Conservation (phyloP, 306 rosid species). For the Pterocarpus macrocarpus region DNA sequence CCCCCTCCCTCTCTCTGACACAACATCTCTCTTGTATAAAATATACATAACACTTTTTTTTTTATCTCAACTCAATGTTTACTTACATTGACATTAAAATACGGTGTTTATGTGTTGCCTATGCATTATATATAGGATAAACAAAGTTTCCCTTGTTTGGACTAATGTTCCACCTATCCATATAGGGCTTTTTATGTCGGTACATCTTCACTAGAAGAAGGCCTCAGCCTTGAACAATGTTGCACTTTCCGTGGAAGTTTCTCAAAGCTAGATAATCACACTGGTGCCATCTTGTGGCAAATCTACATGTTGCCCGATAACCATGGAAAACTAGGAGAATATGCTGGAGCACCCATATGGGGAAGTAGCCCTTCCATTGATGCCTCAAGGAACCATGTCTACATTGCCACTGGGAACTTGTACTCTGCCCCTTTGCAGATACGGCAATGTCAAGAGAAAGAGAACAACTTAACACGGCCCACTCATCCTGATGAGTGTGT, state of each 20-base stretch:
- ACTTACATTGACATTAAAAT: no score
- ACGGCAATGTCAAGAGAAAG: conserved; percentile 55
- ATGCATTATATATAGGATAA: no score
- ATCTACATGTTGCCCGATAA: conserved; percentile 66
- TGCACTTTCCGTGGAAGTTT: conserved; percentile 71
- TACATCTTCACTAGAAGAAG: conserved; percentile 55
- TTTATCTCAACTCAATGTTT: no score
- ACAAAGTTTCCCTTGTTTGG: no score
- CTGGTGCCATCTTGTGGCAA: conserved; percentile 63
- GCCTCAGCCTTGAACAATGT: conserved; percentile 38
- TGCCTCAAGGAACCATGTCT: conserved; percentile 49
- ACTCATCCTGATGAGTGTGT: conserved; percentile 57
- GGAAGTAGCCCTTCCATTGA: conserved; percentile 80
- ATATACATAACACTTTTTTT: no score
- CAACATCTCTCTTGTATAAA: no score
- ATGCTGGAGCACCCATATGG: conserved; percentile 70
- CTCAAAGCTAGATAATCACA: conserved; percentile 46
- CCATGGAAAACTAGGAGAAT: conserved; percentile 43
- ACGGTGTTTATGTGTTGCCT: no score
- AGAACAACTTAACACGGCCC: conserved; percentile 58
- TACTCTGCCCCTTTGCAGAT: conserved; percentile 57
- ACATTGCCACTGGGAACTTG: conserved; percentile 67
- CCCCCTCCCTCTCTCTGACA: no score
- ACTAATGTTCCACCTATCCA: no score
- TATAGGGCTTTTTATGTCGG: conserved; percentile 36